These are phyloP conservation scores for Cordia subcordata DNA, from an alignment of 257 asterid species.

Conservation along the genomic window DNA sequence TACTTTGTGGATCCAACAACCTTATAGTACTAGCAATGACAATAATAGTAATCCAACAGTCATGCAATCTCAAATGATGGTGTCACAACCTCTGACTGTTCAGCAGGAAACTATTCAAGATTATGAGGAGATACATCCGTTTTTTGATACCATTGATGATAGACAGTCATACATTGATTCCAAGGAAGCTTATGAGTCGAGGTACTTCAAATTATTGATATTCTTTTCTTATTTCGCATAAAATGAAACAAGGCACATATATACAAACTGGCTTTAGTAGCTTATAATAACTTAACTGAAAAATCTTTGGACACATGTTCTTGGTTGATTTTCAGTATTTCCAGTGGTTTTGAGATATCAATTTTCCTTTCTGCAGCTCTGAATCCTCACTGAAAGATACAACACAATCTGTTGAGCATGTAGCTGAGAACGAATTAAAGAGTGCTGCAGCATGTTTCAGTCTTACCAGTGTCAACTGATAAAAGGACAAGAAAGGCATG, in stretches of 20 bases:
- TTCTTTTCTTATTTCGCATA: not conserved
- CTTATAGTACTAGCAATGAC: conserved; percentile 27
- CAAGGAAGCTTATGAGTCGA: conserved; percentile 62
- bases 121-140: conserved; percentile 59
- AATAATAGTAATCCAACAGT: conserved; percentile 29
- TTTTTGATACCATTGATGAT: conserved; percentile 61
- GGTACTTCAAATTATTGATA: conserved; percentile 24
- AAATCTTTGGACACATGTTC: not conserved
- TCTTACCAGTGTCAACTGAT: conserved; percentile 67
- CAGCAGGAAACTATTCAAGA: conserved; percentile 46
- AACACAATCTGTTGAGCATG: conserved; percentile 58
- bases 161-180: conserved; percentile 63
- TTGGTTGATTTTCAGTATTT: not conserved
- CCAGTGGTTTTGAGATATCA: not conserved
- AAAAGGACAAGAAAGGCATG: conserved; percentile 20
- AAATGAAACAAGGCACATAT: not conserved
- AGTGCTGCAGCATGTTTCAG: conserved; percentile 81
- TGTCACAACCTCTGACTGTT: conserved; percentile 24
- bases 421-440: conserved; percentile 70
- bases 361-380: conserved; percentile 39
- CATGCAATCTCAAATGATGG: conserved; percentile 41
- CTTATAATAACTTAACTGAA: too few relatives aligned
- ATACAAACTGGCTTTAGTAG: too few relatives aligned
- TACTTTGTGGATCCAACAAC: conserved; percentile 46
- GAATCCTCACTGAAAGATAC: conserved; percentile 66